Evolutionary conservation across 2,329 filamentous ascomycete genomes (phyloP).

Genomic region (Aureobasidium uvarum): DNA sequence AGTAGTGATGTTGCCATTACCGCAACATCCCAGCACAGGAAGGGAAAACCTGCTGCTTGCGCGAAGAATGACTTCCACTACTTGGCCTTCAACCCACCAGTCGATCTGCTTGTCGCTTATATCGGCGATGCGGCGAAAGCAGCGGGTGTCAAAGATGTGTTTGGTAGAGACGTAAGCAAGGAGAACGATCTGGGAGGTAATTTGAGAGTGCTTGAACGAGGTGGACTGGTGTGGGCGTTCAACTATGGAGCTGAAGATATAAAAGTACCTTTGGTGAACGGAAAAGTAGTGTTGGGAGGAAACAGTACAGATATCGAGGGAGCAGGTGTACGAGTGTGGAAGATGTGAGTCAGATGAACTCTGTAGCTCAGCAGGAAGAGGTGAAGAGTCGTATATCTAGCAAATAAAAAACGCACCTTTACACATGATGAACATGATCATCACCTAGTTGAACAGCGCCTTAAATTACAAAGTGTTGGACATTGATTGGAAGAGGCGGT

Average conservation of each 20-base stretch:
- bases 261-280: constrained; percentile 27
- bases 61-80: constrained; percentile 29
- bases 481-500: no score
- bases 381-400: background rate
- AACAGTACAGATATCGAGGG: constrained; percentile 27
- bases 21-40: constrained; percentile 31
- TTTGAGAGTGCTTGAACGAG: constrained; percentile 30
- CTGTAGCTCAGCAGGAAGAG: background rate
- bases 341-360: background rate
- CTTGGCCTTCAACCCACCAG: constrained; percentile 31
- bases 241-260: constrained; percentile 32
- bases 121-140: constrained; percentile 30
- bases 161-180: constrained; percentile 27
- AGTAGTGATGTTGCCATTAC: constrained; percentile 29
- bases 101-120: constrained; percentile 31
- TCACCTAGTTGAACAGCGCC: no score
- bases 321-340: constrained; percentile 32
- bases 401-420: no score
- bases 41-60: constrained; percentile 31
- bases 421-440: no score
- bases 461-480: no score
- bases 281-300: constrained; percentile 28
- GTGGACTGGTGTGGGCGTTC: constrained; percentile 32
- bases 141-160: constrained; percentile 29
- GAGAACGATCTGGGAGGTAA: constrained; percentile 31